Percentiles rank a stretch among this genome's conserved stretches.
These are phyloP conservation scores for Reticulascus tulasneorum DNA, from an alignment of 2,329 filamentous ascomycete species.

Conservation along the genomic window DNA sequence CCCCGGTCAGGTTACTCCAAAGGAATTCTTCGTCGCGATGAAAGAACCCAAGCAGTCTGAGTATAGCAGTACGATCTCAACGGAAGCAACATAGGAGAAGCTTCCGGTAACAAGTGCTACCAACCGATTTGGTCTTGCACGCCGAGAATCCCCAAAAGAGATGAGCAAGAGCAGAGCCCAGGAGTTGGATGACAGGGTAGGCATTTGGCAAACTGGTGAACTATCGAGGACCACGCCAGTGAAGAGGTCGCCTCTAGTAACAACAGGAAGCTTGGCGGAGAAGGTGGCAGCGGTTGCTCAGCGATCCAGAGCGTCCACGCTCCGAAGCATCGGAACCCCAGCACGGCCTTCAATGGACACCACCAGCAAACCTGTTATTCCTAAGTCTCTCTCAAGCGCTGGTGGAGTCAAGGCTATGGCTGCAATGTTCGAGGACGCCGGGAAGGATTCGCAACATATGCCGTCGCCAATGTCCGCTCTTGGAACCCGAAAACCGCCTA, in stretches of 20 bases:
- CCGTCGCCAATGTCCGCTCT: conserved; percentile 6
- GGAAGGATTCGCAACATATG: conserved; percentile 18
- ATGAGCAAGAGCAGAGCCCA: no score
- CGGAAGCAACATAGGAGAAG: conserved; percentile 4
- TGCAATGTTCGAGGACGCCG: conserved; percentile 44
- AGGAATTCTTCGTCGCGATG: conserved; percentile 1
- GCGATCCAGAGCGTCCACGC: conserved; percentile 4
- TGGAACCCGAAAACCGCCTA: conserved; percentile 6
- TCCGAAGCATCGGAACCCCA: conserved; percentile 1
- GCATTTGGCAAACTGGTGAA: no score
- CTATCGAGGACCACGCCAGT: no score
- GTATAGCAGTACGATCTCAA: not conserved
- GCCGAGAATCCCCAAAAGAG: no score
- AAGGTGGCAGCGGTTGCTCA: conserved; percentile 5
- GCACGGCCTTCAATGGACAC: not conserved
- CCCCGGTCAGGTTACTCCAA: conserved; percentile 8
- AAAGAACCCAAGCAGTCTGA: not conserved
- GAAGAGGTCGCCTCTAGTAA: no score
- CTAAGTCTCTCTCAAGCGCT: conserved; percentile 21
- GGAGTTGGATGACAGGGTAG: no score
- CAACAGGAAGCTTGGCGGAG: conserved; percentile 8
- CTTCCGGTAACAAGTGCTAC: not conserved
- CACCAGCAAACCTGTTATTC: not conserved
- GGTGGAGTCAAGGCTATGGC: conserved; percentile 46
- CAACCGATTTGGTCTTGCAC: no score